A percentile compares a stretch with the other conserved stretches of the same genome.
These are phyloP conservation scores for Aspergillus nidulans DNA, from an alignment of 495 filamentous ascomycete genomes.

Conservation along the genomic window DNA sequence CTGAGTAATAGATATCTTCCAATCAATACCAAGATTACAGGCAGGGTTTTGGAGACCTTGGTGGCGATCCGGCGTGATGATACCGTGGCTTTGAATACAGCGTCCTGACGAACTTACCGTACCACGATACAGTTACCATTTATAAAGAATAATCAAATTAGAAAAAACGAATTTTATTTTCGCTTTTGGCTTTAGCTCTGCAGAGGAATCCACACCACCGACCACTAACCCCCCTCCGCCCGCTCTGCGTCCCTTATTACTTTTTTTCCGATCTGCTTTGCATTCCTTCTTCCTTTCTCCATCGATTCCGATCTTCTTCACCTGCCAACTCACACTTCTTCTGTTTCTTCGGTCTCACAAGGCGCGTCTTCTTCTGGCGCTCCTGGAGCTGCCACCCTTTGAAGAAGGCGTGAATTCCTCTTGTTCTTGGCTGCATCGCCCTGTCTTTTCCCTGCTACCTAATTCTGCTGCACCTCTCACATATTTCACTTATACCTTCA, in stretches of 20 bases:
- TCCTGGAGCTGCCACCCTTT: constrained; percentile 34
- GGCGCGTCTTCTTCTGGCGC: constrained; percentile 30
- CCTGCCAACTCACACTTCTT: constrained; percentile 26
- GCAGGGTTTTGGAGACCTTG: constrained; percentile 3
- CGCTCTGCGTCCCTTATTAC: constrained; percentile 13
- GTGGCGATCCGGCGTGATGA: neutral
- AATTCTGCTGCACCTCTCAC: constrained; percentile 1
- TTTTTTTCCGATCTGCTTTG: constrained; percentile 23
- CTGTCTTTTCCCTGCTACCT: constrained; percentile 15
- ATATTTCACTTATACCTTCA: constrained; percentile 7
- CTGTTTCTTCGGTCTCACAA: constrained; percentile 22
- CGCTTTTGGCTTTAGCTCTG: constrained; percentile 13
- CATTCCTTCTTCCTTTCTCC: constrained; percentile 23
- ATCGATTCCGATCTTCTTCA: constrained; percentile 15
- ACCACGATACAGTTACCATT: constrained; percentile 6
- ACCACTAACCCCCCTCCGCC: constrained; percentile 12
- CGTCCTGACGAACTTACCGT: constrained; percentile 14
- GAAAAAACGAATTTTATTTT: constrained; percentile 7
- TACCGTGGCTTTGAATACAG: neutral
- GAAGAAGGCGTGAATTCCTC: constrained; percentile 26
- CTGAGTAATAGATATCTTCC: constrained; percentile 17
- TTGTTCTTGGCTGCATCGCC: constrained; percentile 27
- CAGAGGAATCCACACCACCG: constrained; percentile 13
- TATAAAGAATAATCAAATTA: constrained; percentile 1
- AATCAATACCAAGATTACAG: constrained; percentile 10